Evolutionary conservation across 345 rosid species (phyloP).

Genomic region (Gossypium mustelinum): DNA sequence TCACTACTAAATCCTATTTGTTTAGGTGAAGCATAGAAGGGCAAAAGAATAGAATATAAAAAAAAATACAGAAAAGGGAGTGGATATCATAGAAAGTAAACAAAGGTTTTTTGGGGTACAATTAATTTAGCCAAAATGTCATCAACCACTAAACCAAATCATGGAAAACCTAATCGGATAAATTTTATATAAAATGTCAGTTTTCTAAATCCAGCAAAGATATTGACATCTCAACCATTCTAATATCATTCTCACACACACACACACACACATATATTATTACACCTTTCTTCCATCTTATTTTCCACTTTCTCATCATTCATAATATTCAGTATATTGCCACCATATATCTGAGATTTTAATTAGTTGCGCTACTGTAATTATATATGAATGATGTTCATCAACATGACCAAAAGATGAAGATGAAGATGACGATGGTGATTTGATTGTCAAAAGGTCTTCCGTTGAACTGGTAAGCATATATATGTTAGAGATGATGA

Average conservation of each 20-base stretch:
- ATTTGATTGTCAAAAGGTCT: neutral
- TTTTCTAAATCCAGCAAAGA: slow-evolving; percentile 26
- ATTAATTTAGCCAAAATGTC: slow-evolving; percentile 17
- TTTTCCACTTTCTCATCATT: neutral
- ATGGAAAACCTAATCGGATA: slow-evolving; percentile 17
- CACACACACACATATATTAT: neutral
- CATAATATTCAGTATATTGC: neutral
- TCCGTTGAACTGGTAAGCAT: slow-evolving; percentile 11
- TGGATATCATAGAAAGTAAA: neutral
- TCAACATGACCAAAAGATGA: neutral
- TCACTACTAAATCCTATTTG: neutral
- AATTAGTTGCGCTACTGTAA: neutral
- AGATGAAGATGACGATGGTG: neutral
- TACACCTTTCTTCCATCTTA: slow-evolving; percentile 8
- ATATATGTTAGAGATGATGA: neutral
- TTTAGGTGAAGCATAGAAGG: neutral
- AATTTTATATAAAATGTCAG: slow-evolving; percentile 14
- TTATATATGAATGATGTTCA: neutral
- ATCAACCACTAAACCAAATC: slow-evolving; percentile 32
- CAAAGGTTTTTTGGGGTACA: neutral
- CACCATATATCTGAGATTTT: neutral
- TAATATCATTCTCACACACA: slow-evolving; percentile 2
- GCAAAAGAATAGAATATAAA: neutral
- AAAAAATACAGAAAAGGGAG: neutral
- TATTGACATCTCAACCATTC: slow-evolving; percentile 54